Conservation (phyloP, 768 basidiomycete species). For the Podaxis sp. region DNA sequence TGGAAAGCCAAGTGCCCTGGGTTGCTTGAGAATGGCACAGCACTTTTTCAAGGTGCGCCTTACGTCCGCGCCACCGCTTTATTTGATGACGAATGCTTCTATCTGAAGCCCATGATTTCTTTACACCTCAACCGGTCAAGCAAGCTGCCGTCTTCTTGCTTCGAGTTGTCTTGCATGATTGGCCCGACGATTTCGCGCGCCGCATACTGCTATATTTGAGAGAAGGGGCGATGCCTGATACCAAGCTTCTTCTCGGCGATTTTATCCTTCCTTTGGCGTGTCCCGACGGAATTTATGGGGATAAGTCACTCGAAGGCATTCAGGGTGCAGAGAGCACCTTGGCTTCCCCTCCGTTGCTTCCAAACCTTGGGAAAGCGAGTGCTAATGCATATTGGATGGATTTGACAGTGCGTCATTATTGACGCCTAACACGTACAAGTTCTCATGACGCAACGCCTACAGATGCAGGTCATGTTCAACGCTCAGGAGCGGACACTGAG, state of each 20-base stretch:
- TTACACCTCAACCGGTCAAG: conserved; percentile 35
- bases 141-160: conserved; percentile 49
- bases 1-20: conserved; percentile 20
- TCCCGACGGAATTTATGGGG: conserved; percentile 20
- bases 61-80: background rate
- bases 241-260: conserved; percentile 39
- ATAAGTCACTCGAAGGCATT: conserved; percentile 11
- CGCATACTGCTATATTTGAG: conserved; percentile 34
- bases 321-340: conserved; percentile 12
- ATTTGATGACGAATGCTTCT: background rate
- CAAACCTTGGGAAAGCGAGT: conserved; percentile 34
- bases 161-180: conserved; percentile 59
- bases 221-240: conserved; percentile 28
- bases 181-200: conserved; percentile 43
- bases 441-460: background rate
- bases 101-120: conserved; percentile 26
- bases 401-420: conserved; percentile 24
- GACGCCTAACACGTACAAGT: background rate
- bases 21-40: conserved; percentile 22
- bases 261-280: conserved; percentile 33
- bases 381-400: conserved; percentile 32
- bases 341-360: conserved; percentile 30
- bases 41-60: conserved; percentile 22
- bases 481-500: conserved; percentile 33
- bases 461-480: conserved; percentile 39